These are phyloP conservation scores for Apiospora kogelbergensis DNA, from an alignment of 2,329 filamentous ascomycete genomes.

Conservation along the genomic window DNA sequence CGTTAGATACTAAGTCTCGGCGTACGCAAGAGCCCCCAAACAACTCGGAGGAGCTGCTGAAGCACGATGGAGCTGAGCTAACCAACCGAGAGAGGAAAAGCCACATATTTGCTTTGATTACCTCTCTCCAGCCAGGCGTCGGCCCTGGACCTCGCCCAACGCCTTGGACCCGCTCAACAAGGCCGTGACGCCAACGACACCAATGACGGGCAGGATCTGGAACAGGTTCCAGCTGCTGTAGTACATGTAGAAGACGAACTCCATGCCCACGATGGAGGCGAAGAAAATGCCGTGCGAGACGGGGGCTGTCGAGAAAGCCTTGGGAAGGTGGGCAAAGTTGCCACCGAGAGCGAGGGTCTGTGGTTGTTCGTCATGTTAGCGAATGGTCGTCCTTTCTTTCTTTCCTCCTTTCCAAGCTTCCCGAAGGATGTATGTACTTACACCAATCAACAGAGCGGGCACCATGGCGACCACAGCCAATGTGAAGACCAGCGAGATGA, in stretches of 20 bases:
- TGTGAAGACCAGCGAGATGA: slow-evolving; percentile 78
- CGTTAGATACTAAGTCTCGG: background rate
- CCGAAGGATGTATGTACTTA: slow-evolving; percentile 43
- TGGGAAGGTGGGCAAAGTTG: slow-evolving; percentile 75
- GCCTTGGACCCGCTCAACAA: slow-evolving; percentile 89
- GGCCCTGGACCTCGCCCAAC: slow-evolving; percentile 86
- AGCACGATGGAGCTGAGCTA: background rate
- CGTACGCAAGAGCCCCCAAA: background rate
- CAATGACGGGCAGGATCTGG: slow-evolving; percentile 75
- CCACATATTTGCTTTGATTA: slow-evolving; percentile 10
- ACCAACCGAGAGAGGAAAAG: background rate
- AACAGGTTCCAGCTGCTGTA: slow-evolving; percentile 92
- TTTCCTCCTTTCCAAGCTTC: background rate
- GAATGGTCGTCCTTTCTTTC: too few species aligned
- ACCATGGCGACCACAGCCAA: slow-evolving; percentile 71
- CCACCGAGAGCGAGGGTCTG: slow-evolving; percentile 82
- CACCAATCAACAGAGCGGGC: slow-evolving; percentile 69
- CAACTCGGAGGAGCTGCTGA: background rate
- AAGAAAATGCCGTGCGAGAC: slow-evolving; percentile 83
- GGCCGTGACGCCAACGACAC: slow-evolving; percentile 66
- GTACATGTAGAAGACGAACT: slow-evolving; percentile 92
- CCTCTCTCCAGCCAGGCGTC: slow-evolving; percentile 72
- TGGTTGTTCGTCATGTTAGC: slow-evolving; percentile 17
- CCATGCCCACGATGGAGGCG: slow-evolving; percentile 82
- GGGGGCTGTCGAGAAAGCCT: slow-evolving; percentile 74